phyloP scores from a whole-genome alignment of 2,329 filamentous ascomycete species.

The Epichloe sibirici region DNA sequence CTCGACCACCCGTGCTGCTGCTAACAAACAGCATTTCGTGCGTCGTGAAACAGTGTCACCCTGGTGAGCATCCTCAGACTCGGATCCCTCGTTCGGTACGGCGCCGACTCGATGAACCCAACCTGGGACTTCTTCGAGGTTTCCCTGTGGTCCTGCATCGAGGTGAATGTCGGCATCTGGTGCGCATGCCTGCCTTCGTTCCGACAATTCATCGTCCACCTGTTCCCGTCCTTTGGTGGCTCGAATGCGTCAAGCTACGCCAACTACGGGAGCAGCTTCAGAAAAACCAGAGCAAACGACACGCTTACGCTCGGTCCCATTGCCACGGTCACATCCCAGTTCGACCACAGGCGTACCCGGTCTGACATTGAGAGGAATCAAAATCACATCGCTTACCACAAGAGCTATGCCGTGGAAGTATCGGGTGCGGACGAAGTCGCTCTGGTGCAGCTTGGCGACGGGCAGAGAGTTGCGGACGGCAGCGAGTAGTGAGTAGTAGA shows the following conservation, averaged over 20 bases:
- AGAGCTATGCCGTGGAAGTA: background rate
- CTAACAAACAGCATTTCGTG: background rate
- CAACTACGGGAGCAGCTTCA: background rate
- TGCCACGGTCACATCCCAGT: background rate
- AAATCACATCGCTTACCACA: background rate
- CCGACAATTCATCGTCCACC: constrained; percentile 7
- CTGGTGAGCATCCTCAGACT: constrained; percentile 14
- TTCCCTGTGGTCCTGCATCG: constrained; percentile 16
- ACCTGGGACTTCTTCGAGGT: constrained; percentile 14
- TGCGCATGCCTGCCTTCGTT: constrained; percentile 12
- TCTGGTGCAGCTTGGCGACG: background rate
- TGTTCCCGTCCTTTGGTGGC: constrained; percentile 3
- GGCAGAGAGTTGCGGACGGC: background rate
- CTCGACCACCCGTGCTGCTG: too few species aligned
- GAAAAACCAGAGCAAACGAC: background rate
- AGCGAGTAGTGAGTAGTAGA: constrained; percentile 1
- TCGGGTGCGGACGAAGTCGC: constrained; percentile 1
- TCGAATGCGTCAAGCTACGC: background rate
- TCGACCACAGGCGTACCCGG: background rate
- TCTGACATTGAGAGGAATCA: background rate
- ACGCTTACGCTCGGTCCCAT: background rate
- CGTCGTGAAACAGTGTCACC: constrained; percentile 10
- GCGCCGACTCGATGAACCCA: constrained; percentile 11
- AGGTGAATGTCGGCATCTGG: constrained; percentile 11
- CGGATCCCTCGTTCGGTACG: constrained; percentile 11